These are phyloP conservation scores for Lineolata rhizophorae DNA, from an alignment of 495 filamentous ascomycete genomes.

Conservation along the genomic window DNA sequence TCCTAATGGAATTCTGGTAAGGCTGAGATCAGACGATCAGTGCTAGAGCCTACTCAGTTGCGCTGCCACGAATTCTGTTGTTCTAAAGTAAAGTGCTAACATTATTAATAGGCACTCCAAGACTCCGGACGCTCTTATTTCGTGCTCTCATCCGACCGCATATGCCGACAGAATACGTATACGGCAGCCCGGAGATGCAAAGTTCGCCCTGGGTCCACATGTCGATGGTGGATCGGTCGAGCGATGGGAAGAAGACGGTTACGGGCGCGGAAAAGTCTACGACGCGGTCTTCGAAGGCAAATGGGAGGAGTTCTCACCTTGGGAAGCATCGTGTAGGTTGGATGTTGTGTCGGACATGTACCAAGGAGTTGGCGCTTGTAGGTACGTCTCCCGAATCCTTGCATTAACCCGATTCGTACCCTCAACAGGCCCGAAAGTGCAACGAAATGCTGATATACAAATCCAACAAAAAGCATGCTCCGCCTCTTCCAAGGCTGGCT, in stretches of 20 bases:
- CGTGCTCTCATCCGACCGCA: slow-evolving; percentile 33
- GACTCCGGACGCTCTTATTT: slow-evolving; percentile 36
- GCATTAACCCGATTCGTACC: too few relatives aligned
- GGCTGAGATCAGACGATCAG: too few relatives aligned
- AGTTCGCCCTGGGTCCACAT: slow-evolving; percentile 72
- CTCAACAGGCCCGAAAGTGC: too few relatives aligned
- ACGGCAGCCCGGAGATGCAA: slow-evolving; percentile 46
- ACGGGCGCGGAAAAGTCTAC: slow-evolving; percentile 48
- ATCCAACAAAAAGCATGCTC: too few relatives aligned
- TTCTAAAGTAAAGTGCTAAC: too few relatives aligned
- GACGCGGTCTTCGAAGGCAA: slow-evolving; percentile 44
- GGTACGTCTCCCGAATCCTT: too few relatives aligned
- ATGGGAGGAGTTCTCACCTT: slow-evolving; percentile 72
- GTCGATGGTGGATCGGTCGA: slow-evolving; percentile 70
- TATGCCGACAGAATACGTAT: slow-evolving; percentile 78
- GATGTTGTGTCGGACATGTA: slow-evolving; percentile 53
- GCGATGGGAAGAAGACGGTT: slow-evolving; percentile 66
- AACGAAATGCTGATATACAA: too few relatives aligned
- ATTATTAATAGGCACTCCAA: too few relatives aligned
- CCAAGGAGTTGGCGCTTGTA: slow-evolving; percentile 61
- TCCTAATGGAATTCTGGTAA: slow-evolving; percentile 54
- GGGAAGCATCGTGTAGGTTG: slow-evolving; percentile 49
- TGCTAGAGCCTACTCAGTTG: too few relatives aligned
- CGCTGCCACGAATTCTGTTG: too few relatives aligned
- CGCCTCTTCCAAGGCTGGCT: slow-evolving; percentile 79